phyloP scores from a whole-genome alignment of 2,329 filamentous ascomycete genomes.

The Pseudogymnoascus sp. region DNA sequence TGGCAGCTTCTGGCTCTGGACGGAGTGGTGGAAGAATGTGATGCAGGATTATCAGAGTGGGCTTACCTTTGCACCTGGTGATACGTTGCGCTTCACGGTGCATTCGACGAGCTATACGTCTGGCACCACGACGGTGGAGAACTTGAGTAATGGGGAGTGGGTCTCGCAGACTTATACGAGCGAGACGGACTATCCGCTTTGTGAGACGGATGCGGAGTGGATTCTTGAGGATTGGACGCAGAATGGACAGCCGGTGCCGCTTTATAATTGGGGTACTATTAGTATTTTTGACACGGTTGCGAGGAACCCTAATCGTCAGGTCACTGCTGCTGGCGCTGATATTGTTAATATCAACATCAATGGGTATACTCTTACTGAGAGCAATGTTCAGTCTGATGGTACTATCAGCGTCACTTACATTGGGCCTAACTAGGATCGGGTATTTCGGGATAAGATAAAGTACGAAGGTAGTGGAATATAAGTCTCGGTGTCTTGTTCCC shows the following conservation, averaged over 20 bases:
- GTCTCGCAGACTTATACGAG: constrained; percentile 38
- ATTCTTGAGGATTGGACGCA: constrained; percentile 45
- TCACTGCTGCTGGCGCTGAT: background rate
- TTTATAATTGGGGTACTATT: background rate
- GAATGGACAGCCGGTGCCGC: constrained; percentile 21
- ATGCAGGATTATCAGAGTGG: constrained; percentile 20
- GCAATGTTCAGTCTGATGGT: background rate
- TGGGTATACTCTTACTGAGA: background rate
- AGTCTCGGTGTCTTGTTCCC: background rate
- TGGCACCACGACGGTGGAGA: constrained; percentile 40
- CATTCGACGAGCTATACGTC: constrained; percentile 34
- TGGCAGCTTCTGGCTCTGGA: constrained; percentile 47
- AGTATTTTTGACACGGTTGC: background rate
- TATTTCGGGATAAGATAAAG: background rate
- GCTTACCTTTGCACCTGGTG: constrained; percentile 39
- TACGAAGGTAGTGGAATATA: background rate
- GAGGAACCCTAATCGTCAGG: background rate
- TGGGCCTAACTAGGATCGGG: background rate
- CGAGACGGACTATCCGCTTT: constrained; percentile 28
- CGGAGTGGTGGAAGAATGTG: constrained; percentile 52
- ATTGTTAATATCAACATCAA: constrained; percentile 4
- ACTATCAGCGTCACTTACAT: background rate
- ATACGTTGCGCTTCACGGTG: constrained; percentile 37
- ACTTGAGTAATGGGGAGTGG: constrained; percentile 38
- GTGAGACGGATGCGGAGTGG: constrained; percentile 44